Evolutionary conservation across 2,329 filamentous ascomycete species (phyloP), one percentile per base, ranked within the genome.

Genomic region (Xylariales sp.): DNA sequence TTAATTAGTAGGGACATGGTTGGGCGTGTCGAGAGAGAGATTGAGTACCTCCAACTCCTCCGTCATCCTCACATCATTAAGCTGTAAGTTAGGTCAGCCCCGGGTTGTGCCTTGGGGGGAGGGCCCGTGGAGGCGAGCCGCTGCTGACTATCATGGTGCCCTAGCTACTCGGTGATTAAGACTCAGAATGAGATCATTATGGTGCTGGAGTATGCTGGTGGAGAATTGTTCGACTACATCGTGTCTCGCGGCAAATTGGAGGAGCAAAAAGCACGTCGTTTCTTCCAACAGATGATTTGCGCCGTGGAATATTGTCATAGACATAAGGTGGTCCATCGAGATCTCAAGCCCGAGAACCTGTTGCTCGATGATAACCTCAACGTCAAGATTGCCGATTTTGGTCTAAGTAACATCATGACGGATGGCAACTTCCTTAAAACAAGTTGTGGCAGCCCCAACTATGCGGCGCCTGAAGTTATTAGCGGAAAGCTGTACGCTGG

Each of bases 41-140:
- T 99, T 75, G 94, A 97, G 80, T 99, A 99, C 79, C 87, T 99
- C 71, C 96, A 99, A 83, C 84, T 99, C 68, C 86, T 99, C 69
- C 90, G 96, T 68, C 96, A 99, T 80, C 96, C 96, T 48, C 96
- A 99, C 81, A 99, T 99, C 79, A 99, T 99, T 85, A 99, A 99
- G 83, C 87, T 99, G 89, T 97, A 85, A 77, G 87, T 84, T 48
- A 12, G 14, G 14, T n/a, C 36, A 45, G 18, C 54, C 45, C 32
- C 16, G 28, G 18, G n/a, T 39, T 10, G 28, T 53, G 49, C 41
- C 49, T 49, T 52, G 39, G 32, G 16, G 16, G 36, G 39, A 23
- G 16, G 16, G 36, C 1, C 28, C 4, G 32, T 48, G 30, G 4
- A 28, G 16, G 34, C 23, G 16, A 65, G n/a, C 46, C 28, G 60